Evolutionary conservation across 371 early-diverging fungal species (phyloP).

Genomic region (Mortierella sp.): DNA sequence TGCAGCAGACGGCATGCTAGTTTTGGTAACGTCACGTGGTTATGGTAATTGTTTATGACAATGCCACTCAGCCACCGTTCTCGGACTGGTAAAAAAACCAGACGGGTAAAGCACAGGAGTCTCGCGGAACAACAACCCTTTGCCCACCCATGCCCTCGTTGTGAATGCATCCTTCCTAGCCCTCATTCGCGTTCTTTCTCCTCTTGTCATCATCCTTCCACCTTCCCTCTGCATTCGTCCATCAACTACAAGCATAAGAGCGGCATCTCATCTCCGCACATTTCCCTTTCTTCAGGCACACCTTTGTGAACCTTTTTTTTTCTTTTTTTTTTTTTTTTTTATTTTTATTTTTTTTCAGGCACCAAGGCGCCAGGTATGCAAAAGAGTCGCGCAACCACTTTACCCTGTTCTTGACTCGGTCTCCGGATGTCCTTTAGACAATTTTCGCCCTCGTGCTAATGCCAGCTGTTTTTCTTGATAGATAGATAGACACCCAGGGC

Average conservation of each 20-base stretch:
- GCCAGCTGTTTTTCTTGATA: not conserved
- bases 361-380: conserved; percentile 7
- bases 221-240: not conserved
- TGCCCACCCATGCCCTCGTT: not conserved
- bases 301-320: not conserved
- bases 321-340: not conserved
- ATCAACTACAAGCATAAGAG: not conserved
- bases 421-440: too few species aligned
- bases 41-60: not conserved
- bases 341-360: not conserved
- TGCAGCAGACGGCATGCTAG: not conserved
- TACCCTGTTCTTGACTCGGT: not conserved
- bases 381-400: not conserved
- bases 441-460: not conserved
- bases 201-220: not conserved
- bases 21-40: not conserved
- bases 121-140: conserved; percentile 4
- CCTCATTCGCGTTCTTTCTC: not conserved
- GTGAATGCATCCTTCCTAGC: not conserved
- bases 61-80: conserved; percentile 3
- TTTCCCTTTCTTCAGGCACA: not conserved
- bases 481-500: not conserved
- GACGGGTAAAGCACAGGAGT: conserved; percentile 1
- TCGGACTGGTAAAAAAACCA: conserved; percentile 11
- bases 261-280: not conserved